Conservation (phyloP, 2,329 filamentous ascomycete species). For the Monosporascus sp. region DNA sequence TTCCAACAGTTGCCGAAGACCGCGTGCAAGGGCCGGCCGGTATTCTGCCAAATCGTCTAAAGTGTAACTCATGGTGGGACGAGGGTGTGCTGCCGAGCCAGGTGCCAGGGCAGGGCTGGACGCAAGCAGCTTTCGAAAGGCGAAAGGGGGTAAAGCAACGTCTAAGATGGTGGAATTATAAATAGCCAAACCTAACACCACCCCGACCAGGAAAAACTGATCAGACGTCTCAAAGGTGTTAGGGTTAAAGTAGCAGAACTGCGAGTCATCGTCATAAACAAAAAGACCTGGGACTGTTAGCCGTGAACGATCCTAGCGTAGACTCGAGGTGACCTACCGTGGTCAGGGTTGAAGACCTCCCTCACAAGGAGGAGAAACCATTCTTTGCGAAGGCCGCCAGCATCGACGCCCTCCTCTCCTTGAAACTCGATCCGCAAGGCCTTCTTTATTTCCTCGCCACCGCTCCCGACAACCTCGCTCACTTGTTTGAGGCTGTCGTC, state of each 20-base stretch:
- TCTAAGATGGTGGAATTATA: conserved; percentile 94
- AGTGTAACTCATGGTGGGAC: conserved; percentile 64
- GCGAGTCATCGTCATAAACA: conserved; percentile 83
- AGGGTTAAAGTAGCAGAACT: conserved; percentile 90
- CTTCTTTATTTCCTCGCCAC: conserved; percentile 85
- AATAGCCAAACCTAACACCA: conserved; percentile 82
- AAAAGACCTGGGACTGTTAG: conserved; percentile 64
- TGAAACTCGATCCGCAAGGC: conserved; percentile 78
- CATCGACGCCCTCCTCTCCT: conserved; percentile 88
- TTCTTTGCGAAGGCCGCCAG: conserved; percentile 83
- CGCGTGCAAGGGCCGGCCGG: conserved; percentile 68
- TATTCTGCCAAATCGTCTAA: conserved; percentile 81
- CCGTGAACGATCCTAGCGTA: conserved; percentile 1
- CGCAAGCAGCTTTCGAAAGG: conserved; percentile 80
- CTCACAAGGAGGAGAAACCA: conserved; percentile 87
- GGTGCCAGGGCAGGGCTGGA: conserved; percentile 60
- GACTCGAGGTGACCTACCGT: conserved; percentile 53
- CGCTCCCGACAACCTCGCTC: conserved; percentile 75
- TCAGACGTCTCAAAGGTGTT: conserved; percentile 85
- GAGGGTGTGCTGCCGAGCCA: conserved; percentile 50
- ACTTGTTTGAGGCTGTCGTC: conserved; percentile 83
- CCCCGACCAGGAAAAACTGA: conserved; percentile 85
- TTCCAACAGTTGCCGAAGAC: conserved; percentile 70
- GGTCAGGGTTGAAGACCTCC: conserved; percentile 85
- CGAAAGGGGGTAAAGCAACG: conserved; percentile 80